phyloP scores from a whole-genome alignment of 2,329 filamentous ascomycete genomes.

The Beauveria sp. region DNA sequence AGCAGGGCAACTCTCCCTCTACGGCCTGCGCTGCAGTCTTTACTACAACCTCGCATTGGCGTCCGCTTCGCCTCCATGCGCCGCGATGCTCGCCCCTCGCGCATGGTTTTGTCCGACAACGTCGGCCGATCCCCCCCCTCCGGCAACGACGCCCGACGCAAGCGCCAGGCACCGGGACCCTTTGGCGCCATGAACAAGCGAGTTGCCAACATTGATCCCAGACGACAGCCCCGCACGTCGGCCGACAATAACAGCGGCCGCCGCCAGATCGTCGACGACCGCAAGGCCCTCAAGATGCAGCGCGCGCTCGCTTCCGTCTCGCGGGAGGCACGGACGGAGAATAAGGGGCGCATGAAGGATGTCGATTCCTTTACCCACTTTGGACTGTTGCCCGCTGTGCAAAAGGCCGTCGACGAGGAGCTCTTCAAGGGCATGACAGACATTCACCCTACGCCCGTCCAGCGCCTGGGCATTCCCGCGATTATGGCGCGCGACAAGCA shows the following conservation, averaged over 20 bases:
- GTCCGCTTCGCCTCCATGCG: conserved; percentile 4
- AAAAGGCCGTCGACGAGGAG: conserved; percentile 63
- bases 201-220: conserved; percentile 31
- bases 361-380: conserved; percentile 74
- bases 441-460: conserved; percentile 77
- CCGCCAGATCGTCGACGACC: conserved; percentile 30
- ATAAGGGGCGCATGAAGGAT: conserved; percentile 35
- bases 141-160: conserved; percentile 26
- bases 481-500: conserved; percentile 42
- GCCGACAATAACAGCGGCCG: conserved; percentile 20
- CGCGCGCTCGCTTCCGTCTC: conserved; percentile 66
- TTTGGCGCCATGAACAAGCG: conserved; percentile 51
- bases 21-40: background rate
- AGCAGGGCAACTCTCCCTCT: background rate
- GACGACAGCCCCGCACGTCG: conserved; percentile 14
- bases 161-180: conserved; percentile 36
- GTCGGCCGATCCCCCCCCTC: conserved; percentile 36
- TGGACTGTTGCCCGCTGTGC: conserved; percentile 61
- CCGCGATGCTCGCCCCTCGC: conserved; percentile 26
- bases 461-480: conserved; percentile 79
- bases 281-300: conserved; percentile 92
- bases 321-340: conserved; percentile 52
- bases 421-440: conserved; percentile 68
- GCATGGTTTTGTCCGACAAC: conserved; percentile 50
- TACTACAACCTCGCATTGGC: background rate